Evolutionary conservation across 345 rosid species (phyloP).

Genomic region (Populus nigra): DNA sequence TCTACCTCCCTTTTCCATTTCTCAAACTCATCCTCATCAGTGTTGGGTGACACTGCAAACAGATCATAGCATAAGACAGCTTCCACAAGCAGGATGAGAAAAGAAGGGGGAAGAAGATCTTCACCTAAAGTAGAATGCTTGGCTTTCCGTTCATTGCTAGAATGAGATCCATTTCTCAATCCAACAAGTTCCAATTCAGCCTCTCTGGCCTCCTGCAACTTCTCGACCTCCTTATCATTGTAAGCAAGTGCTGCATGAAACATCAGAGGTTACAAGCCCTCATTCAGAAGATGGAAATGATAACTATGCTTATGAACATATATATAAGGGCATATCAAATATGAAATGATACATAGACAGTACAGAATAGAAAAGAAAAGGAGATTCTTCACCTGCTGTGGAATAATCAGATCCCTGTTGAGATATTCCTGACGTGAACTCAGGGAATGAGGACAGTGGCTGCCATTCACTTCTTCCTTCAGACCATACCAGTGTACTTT

Average conservation of each 20-base stretch:
- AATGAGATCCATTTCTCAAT: constrained; percentile 19
- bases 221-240: constrained; percentile 9
- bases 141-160: constrained; percentile 24
- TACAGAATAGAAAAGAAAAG: neutral
- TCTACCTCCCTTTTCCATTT: constrained; percentile 83
- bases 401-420: constrained; percentile 28
- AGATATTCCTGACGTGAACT: constrained; percentile 48
- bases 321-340: neutral
- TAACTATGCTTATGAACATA: neutral
- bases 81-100: neutral
- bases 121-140: constrained; percentile 13
- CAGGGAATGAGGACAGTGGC: constrained; percentile 69
- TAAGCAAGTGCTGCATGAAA: constrained; percentile 22
- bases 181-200: constrained; percentile 15
- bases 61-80: constrained; percentile 29
- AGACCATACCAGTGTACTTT: constrained; percentile 75
- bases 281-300: neutral
- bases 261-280: constrained; percentile 5
- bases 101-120: neutral
- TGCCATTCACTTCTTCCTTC: constrained; percentile 87
- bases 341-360: neutral
- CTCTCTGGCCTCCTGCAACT: constrained; percentile 6
- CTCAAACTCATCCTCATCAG: constrained; percentile 68
- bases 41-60: constrained; percentile 44
- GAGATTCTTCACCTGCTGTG: constrained; percentile 38